Evolutionary conservation across 2,329 filamentous ascomycete genomes (phyloP).

Genomic region (Sporothrix sp.): DNA sequence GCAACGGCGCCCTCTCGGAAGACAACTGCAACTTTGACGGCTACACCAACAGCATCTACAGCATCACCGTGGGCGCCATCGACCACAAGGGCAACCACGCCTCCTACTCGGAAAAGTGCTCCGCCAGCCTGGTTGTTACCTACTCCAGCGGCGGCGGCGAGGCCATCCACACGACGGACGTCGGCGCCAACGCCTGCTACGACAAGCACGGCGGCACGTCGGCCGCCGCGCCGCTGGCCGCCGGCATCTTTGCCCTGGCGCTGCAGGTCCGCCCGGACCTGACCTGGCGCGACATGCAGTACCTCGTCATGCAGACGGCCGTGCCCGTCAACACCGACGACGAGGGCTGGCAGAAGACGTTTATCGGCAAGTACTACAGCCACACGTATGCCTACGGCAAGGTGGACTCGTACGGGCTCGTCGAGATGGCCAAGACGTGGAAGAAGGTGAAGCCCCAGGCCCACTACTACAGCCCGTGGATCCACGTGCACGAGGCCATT

Average conservation of each 20-base stretch:
- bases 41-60: constrained; percentile 99
- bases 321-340: constrained; percentile 64
- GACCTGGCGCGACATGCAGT: constrained; percentile 90
- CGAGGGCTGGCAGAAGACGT: constrained; percentile 72
- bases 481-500: constrained; percentile 76
- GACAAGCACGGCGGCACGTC: constrained; percentile 86
- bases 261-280: constrained; percentile 78
- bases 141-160: constrained; percentile 88
- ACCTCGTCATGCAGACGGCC: constrained; percentile 76
- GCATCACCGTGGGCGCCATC: constrained; percentile 89
- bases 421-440: constrained; percentile 79
- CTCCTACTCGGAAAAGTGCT: constrained; percentile 94
- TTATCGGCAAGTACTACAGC: constrained; percentile 76
- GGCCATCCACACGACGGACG: constrained; percentile 86
- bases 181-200: constrained; percentile 73
- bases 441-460: constrained; percentile 86
- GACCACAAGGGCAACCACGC: constrained; percentile 81
- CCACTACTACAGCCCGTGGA: constrained; percentile 90
- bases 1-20: constrained; percentile 75
- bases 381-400: constrained; percentile 96
- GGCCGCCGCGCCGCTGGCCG: constrained; percentile 84
- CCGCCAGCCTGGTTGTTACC: constrained; percentile 87
- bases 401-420: constrained; percentile 75
- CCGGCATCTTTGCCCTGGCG: constrained; percentile 83
- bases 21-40: constrained; percentile 99